Percentiles rank a stretch among this genome's conserved stretches.
phyloP scores from a whole-genome alignment of 345 rosid species.

The Camelina laxa region DNA sequence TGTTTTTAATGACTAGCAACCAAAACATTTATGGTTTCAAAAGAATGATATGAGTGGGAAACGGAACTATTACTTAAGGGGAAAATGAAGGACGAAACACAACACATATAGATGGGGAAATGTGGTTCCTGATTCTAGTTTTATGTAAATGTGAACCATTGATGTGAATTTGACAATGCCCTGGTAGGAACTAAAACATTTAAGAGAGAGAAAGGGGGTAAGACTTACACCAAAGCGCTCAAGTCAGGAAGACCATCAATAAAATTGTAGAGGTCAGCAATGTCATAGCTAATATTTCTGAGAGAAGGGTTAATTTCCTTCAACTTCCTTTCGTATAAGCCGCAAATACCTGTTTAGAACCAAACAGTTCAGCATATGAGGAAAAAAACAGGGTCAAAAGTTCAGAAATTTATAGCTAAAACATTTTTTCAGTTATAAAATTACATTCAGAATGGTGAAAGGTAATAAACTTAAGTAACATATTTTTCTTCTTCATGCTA shows the following conservation, averaged over 20 bases:
- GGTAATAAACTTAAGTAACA: neutral
- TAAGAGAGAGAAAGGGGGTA: constrained; percentile 32
- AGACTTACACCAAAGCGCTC: constrained; percentile 84
- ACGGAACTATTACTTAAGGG: neutral
- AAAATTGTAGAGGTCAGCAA: constrained; percentile 80
- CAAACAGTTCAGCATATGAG: neutral
- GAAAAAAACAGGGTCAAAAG: constrained; percentile 1
- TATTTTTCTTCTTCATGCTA: constrained; percentile 16
- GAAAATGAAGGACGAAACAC: neutral
- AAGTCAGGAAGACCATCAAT: constrained; percentile 89
- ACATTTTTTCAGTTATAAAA: neutral
- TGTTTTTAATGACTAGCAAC: neutral
- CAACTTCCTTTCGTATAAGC: constrained; percentile 79
- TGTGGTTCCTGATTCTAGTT: neutral
- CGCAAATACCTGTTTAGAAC: constrained; percentile 66
- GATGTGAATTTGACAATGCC: neutral
- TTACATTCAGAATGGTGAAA: neutral
- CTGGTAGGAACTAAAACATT: neutral
- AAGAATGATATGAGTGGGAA: neutral
- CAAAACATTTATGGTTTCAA: neutral
- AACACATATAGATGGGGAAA: neutral
- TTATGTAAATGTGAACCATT: constrained; percentile 4
- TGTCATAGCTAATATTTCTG: constrained; percentile 74
- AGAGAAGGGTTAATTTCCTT: constrained; percentile 82
- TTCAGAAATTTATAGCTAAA: neutral